phyloP scores from a whole-genome alignment of 2,329 filamentous ascomycete genomes.

The Epichloe gansuensis region DNA sequence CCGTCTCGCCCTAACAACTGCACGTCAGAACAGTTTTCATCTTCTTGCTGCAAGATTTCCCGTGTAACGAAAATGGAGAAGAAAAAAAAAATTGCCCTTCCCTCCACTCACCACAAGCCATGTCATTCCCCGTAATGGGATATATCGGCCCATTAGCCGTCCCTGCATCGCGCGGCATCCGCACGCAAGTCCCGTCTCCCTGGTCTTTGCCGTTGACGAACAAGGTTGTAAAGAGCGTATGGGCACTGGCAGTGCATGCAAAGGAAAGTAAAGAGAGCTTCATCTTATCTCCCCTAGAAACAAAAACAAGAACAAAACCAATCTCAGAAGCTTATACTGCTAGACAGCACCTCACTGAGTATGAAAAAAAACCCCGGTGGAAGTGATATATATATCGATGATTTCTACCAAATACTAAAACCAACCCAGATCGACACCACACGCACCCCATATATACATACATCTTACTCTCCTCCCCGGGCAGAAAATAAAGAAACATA shows the following conservation, averaged over 20 bases:
- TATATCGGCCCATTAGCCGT: slow-evolving; percentile 45
- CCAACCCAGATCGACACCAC: too few relatives aligned
- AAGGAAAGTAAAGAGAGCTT: slow-evolving; percentile 23
- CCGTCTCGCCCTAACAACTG: slow-evolving; percentile 28
- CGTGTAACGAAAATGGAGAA: not conserved
- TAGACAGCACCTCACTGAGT: too few relatives aligned
- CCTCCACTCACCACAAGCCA: slow-evolving; percentile 54
- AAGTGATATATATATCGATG: too few relatives aligned
- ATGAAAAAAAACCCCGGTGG: too few relatives aligned
- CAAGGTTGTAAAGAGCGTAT: slow-evolving; percentile 52
- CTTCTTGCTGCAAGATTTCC: not conserved
- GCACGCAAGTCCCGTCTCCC: slow-evolving; percentile 59
- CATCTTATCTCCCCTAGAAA: slow-evolving; percentile 16
- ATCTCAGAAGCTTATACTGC: too few relatives aligned
- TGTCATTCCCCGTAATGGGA: slow-evolving; percentile 43
- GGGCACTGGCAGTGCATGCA: slow-evolving; percentile 31
- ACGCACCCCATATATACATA: too few relatives aligned
- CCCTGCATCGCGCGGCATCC: slow-evolving; percentile 43
- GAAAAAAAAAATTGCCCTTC: not conserved
- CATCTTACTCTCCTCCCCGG: too few relatives aligned
- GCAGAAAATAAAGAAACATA: too few relatives aligned
- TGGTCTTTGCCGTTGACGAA: slow-evolving; percentile 49
- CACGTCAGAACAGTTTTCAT: not conserved
- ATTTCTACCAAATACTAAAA: too few relatives aligned
- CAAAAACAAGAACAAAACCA: too few relatives aligned